Conservation (phyloP, 495 filamentous ascomycete genomes). For the Neurospora terricola region DNA sequence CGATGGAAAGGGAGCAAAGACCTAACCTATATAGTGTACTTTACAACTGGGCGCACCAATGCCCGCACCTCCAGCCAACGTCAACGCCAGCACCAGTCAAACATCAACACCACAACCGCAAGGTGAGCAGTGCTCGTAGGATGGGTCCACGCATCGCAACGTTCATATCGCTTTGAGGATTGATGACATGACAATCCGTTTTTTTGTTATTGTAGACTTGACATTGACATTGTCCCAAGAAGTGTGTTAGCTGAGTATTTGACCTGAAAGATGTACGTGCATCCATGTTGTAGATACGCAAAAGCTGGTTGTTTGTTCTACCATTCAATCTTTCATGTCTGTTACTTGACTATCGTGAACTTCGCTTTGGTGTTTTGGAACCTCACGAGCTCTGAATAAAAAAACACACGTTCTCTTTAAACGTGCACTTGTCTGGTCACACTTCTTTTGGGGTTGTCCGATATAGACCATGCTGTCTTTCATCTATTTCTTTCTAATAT, state of each 20-base stretch:
- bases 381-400: background rate
- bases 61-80: no score
- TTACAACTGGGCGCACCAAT: no score
- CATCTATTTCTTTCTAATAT: background rate
- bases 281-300: background rate
- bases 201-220: background rate
- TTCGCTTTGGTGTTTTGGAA: background rate
- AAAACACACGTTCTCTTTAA: background rate
- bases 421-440: background rate
- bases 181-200: background rate
- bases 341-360: background rate
- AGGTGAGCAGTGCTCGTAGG: background rate
- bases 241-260: background rate
- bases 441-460: no score
- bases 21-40: conserved; percentile 14
- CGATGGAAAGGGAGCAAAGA: background rate
- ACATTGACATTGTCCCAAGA: no score
- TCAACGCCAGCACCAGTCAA: no score
- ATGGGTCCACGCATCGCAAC: background rate
- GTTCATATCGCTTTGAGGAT: background rate
- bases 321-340: background rate
- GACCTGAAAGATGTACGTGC: background rate
- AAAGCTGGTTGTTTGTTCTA: background rate
- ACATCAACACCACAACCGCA: background rate
- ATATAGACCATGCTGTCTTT: background rate